Base-by-base conservation (phyloP, 1,139 yeast species). In the Hyphopichia wangnamkhiaoensis region DNA sequence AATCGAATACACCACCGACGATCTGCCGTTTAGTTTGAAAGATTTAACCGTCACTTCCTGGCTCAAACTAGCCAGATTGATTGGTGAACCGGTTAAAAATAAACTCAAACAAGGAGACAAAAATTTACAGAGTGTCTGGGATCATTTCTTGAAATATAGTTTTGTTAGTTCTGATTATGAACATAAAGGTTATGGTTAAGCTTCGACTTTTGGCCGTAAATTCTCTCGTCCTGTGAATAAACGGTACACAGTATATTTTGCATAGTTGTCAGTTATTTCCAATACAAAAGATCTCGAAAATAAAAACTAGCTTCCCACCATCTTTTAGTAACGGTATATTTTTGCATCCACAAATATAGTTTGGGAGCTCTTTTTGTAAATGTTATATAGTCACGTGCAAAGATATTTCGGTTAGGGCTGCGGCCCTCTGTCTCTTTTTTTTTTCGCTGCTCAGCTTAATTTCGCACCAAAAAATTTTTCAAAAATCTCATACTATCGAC, bases 1-100 rank as follows among this genome's bases (percentile, higher is more conserved):
- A 48, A 63, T 83, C 14, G 93, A 86, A 53, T 88, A 87, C 52
- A 65, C 80, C 2, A 84, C 94, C 0, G 82, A 80, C 43, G 84
- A 81, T 40, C 64, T 68, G 15, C 64, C 74, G 9, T 82, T 80
- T 50, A 59, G 65, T n/a, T 65, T 83, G 79, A 54, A 73, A n/a
- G 61, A 71, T 13, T 64, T 86, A 37, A 60, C 84, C 10, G 89
- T 82, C 3, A 61, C 65, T 14, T 81, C 79, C 48, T 85, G 86
- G 81, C 52, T 85, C 24, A 60, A 69, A 24, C 58, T 79, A 30
- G 89, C 84, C 1, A 67, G 82, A 40, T 63, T 63, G 33, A 60
- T 84, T 41, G 83, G 82, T 1, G 52, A 62, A 37, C 74, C 74
- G 4, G 36, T 63, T 20, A 62, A 60, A 41, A 48, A 41, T 10